These are phyloP conservation scores for Hygrocybe punicea DNA, from an alignment of 768 basidiomycete species.

Conservation along the genomic window DNA sequence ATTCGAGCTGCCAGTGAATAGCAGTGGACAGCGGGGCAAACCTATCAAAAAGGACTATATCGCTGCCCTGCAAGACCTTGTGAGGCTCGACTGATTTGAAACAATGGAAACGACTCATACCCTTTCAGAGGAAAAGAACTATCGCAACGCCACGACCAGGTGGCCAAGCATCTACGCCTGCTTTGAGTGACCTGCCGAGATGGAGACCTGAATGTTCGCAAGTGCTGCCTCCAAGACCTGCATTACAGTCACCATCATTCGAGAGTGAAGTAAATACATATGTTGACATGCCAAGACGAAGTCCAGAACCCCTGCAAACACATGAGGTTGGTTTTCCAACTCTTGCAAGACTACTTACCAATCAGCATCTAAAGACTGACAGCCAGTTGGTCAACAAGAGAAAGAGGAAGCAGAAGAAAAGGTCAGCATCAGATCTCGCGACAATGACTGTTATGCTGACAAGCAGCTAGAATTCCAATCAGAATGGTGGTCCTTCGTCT, in stretches of 20 bases:
- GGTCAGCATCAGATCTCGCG: neutral
- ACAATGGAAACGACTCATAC: neutral
- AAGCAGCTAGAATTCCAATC: neutral
- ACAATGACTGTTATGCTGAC: neutral
- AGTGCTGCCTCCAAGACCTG: neutral
- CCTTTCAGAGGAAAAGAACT: neutral
- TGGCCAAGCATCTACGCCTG: neutral
- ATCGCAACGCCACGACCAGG: neutral
- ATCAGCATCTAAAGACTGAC: no score
- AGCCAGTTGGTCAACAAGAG: no score
- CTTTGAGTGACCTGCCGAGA: neutral
- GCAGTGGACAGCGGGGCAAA: neutral
- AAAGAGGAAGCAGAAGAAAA: neutral
- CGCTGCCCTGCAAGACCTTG: neutral
- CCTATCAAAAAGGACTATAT: neutral
- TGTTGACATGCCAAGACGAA: no score
- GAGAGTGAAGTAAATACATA: no score
- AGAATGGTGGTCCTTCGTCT: neutral
- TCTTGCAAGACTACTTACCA: no score
- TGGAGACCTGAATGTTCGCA: neutral
- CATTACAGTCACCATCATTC: no score
- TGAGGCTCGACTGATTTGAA: neutral
- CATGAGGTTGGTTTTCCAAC: no score
- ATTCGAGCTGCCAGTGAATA: neutral
- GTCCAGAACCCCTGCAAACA: no score